Evolutionary conservation across 176 grass and related monocot species (phyloP), one percentile per base, ranked within the genome.

Genomic region (Guadua angustifolia): DNA sequence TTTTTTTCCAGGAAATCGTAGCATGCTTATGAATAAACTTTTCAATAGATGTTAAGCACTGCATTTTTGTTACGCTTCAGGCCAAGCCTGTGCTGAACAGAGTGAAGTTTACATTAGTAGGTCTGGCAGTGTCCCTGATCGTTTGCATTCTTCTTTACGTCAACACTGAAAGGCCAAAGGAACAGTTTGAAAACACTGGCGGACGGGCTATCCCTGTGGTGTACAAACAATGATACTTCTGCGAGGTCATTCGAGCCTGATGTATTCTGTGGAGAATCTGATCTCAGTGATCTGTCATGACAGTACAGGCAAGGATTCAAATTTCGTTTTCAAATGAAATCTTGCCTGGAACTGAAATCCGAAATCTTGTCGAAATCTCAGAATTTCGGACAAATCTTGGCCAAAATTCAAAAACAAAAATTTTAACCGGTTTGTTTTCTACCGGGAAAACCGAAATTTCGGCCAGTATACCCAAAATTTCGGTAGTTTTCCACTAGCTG

Each of bases 211-310:
- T 98, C 69, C 71, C 87, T 52, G 93, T 89, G 49, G 83, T 57
- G 62, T 98, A 98, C 87, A 29, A 29, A 98, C 87, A 29, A 29
- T 8, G 93, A 95, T n/a, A 17, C 62, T 3, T 82, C 93, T 16
- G 96, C 93, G 65, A 93, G 93, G 77, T 95, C 91, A 60, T 98
- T 95, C 69, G 96, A 95, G 77, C 93, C 89, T 58, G 96, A 95
- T 69, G 96, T 89, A 2, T 98, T 98, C 83, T 92, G 96, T 55
- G 96, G 96, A 17, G 89, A 93, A 74, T 86, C 93, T 68, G 85
- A 95, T 47, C 69, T 83, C 10, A 53, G 42, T 21, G 69, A 73
- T 87, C 83, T 88, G 18, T 87, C 95, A 18, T 94, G 73, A 61
- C 58, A 36, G 6, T 5, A 26, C 15, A n/a, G n/a, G n/a, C n/a